Base-by-base conservation (phyloP, 2,329 filamentous ascomycete genomes). In the Chaetomium sp. region DNA sequence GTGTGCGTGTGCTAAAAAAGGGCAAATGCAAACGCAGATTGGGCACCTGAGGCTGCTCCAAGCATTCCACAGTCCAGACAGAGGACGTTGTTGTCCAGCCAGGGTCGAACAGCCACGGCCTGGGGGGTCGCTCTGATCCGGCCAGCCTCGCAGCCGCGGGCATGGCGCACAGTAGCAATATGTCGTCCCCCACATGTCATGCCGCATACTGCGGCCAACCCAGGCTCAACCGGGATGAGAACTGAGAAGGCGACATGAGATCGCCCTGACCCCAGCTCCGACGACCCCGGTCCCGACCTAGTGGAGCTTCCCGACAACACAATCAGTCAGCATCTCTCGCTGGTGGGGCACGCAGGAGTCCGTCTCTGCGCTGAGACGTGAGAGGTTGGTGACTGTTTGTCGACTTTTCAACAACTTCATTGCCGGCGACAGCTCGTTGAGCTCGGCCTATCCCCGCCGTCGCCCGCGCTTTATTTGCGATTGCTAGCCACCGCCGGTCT, bases 341-440 rank as follows among this genome's bases (percentile, higher is more conserved):
- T 33, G 51, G 19, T 56, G 25, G 59, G 57, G 61, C 57, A 66
- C 62, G 63, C 61, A 68, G 33, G 35, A 60, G 59, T 42, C 59
- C 58, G 64, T 27, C 51, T 12, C 38, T 25, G 56, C 53, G n/a
- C 31, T 29, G 56, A 27, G 51, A 42, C 19, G 57, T 29, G 56
- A 27, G 51, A 42, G 23, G 57, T 64, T 62, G 64, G 59, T 66
- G 67, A 67, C 65, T 31, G 62, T 47, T 38, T 13, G 12, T n/a
- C 23, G 21, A 49, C 19, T 50, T 63, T 25, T 42, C 51, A 61
- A 69, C 69, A 68, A 67, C 54, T 23, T 55, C 47, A 68, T 70
- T 69, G 64, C 67, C 53, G 45, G 19, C 47, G 69, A 64, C 65
- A 68, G 69, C 65, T 70, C 69, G 68, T 67, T 60, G 63, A 64